A percentile compares a stretch with the other conserved stretches of the same genome.
Conservation (phyloP, 192 early-diverging fungal species). For the Umbelopsis isabellina region DNA sequence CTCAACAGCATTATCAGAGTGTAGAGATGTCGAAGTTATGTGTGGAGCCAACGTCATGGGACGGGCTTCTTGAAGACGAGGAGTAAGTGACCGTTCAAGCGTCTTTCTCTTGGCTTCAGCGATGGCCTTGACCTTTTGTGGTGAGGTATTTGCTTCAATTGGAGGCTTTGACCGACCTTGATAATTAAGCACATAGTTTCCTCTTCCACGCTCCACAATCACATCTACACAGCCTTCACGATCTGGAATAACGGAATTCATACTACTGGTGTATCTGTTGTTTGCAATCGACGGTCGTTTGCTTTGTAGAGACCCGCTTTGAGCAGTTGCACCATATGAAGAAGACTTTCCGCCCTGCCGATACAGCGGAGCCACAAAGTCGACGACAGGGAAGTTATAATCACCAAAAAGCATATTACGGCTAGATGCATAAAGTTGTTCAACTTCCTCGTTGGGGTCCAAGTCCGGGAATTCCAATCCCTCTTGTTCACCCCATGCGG, state of each 20-base stretch:
- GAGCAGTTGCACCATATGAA: slow-evolving; percentile 17
- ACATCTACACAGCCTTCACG: slow-evolving; percentile 33
- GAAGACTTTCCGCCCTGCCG: background rate
- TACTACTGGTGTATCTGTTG: slow-evolving; percentile 12
- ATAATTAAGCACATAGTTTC: slow-evolving; percentile 30
- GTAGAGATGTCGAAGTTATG: background rate
- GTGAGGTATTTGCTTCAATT: background rate
- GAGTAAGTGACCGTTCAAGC: background rate
- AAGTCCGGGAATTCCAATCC: slow-evolving; percentile 44
- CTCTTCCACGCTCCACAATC: slow-evolving; percentile 30
- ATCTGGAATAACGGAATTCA: slow-evolving; percentile 4
- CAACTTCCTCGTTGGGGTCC: slow-evolving; percentile 42
- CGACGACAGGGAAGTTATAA: slow-evolving; percentile 59
- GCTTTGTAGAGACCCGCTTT: background rate
- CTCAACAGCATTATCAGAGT: background rate
- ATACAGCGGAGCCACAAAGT: slow-evolving; percentile 40
- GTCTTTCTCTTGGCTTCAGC: slow-evolving; percentile 4
- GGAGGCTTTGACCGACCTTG: background rate
- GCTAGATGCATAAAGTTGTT: slow-evolving; percentile 46
- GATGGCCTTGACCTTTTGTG: background rate
- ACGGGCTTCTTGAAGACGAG: background rate
- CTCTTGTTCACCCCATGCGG: slow-evolving; percentile 9
- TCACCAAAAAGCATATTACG: slow-evolving; percentile 52
- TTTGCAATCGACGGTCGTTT: slow-evolving; percentile 1
- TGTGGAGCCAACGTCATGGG: background rate